Base-by-base conservation (phyloP, 345 rosid species). In the Sisymbrium altissimum region DNA sequence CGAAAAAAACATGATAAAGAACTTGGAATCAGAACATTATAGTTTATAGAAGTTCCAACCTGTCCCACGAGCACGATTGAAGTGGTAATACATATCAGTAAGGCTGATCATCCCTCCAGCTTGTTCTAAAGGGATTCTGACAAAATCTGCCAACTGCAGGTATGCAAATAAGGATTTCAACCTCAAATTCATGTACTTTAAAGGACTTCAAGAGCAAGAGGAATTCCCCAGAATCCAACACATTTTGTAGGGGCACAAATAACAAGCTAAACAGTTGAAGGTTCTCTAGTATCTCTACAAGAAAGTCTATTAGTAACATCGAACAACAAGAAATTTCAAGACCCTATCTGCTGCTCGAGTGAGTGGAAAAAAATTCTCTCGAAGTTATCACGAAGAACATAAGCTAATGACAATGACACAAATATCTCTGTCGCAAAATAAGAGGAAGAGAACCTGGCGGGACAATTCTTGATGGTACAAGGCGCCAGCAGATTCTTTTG, bases 61-160 rank as follows among this genome's bases (percentile, higher is more conserved):
- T 86, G 97, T 95, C 71, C 99, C 98, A 29, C 97, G 86, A 64
- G 98, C 99, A 62, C 98, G 98, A 66, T 90, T 92, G 81, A 92
- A 90, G 76, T 90, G 94, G 81, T 96, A 95, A 76, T 90, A 92
- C 53, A 87, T 80, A 77, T 95, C 99, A 60, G 91, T 86, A 69
- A 89, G 98, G 73, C 88, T 92, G 76, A 95, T 90, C 98, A 95
- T 87, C 36, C 99, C 99, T 54, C 99, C 97, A 62, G 93, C 87
- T 84, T 84, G 88, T 80, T 92, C 92, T 45, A 92, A 78, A 3
- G 97, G 99, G 72, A 82, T 72, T 83, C 84, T 90, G 48, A 90
- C 91, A 85, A 95, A 95, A 88, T 95, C 98, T 80, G 99, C 97
- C 83, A 92, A 78, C 98, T 91, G 76, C 48, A 64, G 5, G 54